Conservation (phyloP, 345 rosid genomes). For the Arabidopsis arenosa region DNA sequence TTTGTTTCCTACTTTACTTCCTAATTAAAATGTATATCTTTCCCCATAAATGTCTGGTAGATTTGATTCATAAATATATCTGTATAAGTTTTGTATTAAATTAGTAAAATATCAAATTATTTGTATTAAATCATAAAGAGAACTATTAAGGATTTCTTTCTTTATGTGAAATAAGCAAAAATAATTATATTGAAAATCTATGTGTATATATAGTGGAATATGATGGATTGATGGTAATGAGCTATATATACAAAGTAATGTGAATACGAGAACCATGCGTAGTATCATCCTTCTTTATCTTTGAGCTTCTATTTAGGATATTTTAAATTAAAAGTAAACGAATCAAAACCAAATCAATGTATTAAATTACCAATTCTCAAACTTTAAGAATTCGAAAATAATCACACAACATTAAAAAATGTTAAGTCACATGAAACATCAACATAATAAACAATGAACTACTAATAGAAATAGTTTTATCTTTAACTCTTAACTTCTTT, state of each 20-base stretch:
- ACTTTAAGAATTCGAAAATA: constrained; percentile 4
- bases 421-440: not conserved
- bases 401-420: not conserved
- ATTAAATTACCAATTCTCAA: not conserved
- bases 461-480: not conserved
- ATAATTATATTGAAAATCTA: not conserved
- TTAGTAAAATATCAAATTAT: not conserved
- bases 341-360: not conserved
- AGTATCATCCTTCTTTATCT: not conserved
- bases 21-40: not conserved
- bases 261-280: constrained; percentile 15
- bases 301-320: not conserved
- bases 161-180: not conserved
- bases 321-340: not conserved
- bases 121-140: not conserved
- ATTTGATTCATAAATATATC: too few relatives aligned
- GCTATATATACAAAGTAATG: not conserved
- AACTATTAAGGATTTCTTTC: not conserved
- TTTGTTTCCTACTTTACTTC: not conserved
- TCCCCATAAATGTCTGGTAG: not conserved
- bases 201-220: not conserved
- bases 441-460: not conserved
- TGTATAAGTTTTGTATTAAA: not conserved
- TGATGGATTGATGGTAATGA: constrained; percentile 13
- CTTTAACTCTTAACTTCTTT: not conserved